A percentile compares a stretch with the other conserved stretches of the same genome.
These are phyloP conservation scores for Lactuca sativa DNA, from an alignment of 129 eudicot species.

Conservation along the genomic window DNA sequence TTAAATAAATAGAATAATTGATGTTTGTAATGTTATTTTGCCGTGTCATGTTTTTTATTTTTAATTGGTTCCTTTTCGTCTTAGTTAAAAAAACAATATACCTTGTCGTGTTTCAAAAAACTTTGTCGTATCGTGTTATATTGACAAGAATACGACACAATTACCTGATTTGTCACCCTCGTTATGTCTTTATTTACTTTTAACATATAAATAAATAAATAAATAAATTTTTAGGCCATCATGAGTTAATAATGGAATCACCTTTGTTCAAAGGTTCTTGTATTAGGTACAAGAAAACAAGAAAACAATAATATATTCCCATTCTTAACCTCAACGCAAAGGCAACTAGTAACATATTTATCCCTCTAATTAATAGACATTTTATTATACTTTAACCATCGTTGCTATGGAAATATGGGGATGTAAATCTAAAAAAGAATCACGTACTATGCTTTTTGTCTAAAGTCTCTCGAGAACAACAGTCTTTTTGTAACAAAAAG, in stretches of 20 bases:
- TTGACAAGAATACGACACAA: too few species aligned
- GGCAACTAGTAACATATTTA: neutral
- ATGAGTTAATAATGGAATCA: constrained; percentile 1
- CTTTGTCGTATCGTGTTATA: too few species aligned
- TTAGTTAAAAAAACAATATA: too few species aligned
- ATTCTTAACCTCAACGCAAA: neutral
- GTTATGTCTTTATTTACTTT: neutral
- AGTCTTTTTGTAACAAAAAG: neutral
- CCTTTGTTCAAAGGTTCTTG: constrained; percentile 3
- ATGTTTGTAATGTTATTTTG: too few species aligned
- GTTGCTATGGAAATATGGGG: neutral
- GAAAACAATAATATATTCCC: neutral
- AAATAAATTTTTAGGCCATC: neutral
- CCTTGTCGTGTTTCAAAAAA: too few species aligned
- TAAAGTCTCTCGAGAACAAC: neutral
- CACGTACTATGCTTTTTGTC: neutral
- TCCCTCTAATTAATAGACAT: neutral
- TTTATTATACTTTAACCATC: neutral
- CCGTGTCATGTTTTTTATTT: too few species aligned
- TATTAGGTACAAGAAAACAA: neutral
- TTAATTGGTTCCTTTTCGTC: too few species aligned
- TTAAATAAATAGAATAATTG: too few species aligned
- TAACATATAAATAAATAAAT: neutral
- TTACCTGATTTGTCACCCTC: too few species aligned
- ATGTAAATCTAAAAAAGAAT: neutral